phyloP scores from a whole-genome alignment of 179 eudicot genomes.

The Actinidia arguta region DNA sequence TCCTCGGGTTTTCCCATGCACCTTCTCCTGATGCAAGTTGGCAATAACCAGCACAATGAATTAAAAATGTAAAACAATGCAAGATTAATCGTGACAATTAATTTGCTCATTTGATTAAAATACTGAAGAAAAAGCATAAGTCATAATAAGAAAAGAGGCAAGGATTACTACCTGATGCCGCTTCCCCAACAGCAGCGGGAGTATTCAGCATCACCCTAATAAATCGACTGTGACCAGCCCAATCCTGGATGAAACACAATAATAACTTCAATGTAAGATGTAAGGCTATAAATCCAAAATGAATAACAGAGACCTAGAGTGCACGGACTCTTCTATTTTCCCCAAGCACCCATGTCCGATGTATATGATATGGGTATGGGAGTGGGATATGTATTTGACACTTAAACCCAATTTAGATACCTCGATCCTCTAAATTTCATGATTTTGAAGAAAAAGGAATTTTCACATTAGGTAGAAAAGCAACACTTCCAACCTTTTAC shows the following conservation, averaged over 20 bases:
- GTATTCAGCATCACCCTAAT: constrained; percentile 98
- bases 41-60: not conserved
- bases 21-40: not conserved
- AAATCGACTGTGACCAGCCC: constrained; percentile 91
- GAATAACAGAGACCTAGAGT: not conserved
- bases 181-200: constrained; percentile 94
- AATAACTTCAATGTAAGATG: not conserved
- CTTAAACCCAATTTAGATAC: too few species aligned
- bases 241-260: constrained; percentile 59
- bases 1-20: not conserved
- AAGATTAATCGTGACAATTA: not conserved
- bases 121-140: not conserved
- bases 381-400: too few species aligned
- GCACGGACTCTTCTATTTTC: too few species aligned
- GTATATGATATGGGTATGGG: too few species aligned
- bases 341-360: too few species aligned
- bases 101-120: not conserved
- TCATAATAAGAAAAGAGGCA: not conserved
- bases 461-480: too few species aligned
- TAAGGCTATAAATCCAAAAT: too few species aligned
- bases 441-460: too few species aligned
- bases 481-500: too few species aligned
- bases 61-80: not conserved
- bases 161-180: constrained; percentile 75
- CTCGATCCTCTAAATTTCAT: too few species aligned